Conservation (phyloP, 495 filamentous ascomycete genomes). For the Xanthoparmelia taractica region DNA sequence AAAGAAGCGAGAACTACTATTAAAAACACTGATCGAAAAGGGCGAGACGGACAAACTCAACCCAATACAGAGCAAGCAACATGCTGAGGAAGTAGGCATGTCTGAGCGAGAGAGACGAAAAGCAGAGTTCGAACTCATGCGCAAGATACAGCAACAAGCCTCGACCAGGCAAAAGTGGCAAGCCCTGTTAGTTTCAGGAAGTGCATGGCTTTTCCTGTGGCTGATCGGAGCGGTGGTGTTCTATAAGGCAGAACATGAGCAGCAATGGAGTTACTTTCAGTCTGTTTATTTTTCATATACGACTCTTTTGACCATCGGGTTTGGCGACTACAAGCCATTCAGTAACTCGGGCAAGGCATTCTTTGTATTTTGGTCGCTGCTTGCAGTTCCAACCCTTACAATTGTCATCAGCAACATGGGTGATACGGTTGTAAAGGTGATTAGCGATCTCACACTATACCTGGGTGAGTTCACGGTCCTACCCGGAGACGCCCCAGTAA, state of each 20-base stretch:
- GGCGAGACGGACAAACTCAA: constrained; percentile 43
- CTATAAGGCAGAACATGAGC: constrained; percentile 44
- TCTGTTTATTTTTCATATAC: constrained; percentile 75
- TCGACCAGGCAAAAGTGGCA: constrained; percentile 56
- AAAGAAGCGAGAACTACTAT: constrained; percentile 51
- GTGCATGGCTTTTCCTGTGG: constrained; percentile 68
- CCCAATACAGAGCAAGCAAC: constrained; percentile 36
- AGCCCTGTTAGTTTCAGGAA: constrained; percentile 53
- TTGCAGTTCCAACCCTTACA: constrained; percentile 75
- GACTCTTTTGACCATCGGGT: constrained; percentile 76
- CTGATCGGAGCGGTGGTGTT: constrained; percentile 72
- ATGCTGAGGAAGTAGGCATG: constrained; percentile 17
- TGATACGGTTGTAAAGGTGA: constrained; percentile 63
- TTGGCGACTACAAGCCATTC: constrained; percentile 65
- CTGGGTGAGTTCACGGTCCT: constrained; percentile 69
- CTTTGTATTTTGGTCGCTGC: constrained; percentile 83
- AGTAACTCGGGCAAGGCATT: constrained; percentile 69
- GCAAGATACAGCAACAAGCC: constrained; percentile 57
- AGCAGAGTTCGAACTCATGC: constrained; percentile 72
- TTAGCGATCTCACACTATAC: constrained; percentile 61
- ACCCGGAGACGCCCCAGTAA: constrained; percentile 49
- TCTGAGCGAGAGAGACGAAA: constrained; percentile 53
- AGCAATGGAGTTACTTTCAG: constrained; percentile 72
- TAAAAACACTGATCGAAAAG: constrained; percentile 45
- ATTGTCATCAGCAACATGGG: constrained; percentile 74